These are phyloP conservation scores for Lactifluus echinatus DNA, from an alignment of 768 basidiomycete species.

Conservation along the genomic window DNA sequence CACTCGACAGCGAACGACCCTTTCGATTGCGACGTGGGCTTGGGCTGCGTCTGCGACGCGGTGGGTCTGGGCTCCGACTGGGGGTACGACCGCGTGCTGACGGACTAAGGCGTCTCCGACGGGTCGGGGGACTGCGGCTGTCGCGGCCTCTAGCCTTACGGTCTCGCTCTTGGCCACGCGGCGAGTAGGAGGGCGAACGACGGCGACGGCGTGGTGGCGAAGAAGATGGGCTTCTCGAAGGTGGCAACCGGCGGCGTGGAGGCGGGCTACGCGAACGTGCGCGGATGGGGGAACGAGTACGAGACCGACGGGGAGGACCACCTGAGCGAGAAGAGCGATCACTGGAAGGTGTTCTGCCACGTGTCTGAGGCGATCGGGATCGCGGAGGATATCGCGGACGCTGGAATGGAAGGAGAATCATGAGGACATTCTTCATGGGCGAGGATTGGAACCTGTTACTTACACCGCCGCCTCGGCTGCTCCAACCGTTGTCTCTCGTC, in stretches of 20 bases:
- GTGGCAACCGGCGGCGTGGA: constrained; percentile 21
- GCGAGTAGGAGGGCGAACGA: constrained; percentile 42
- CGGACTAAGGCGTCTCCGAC: constrained; percentile 25
- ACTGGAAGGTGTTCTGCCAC: constrained; percentile 27
- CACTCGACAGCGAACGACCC: constrained; percentile 28
- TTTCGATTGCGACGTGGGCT: constrained; percentile 28
- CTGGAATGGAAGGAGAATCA: constrained; percentile 29
- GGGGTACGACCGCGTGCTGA: constrained; percentile 29
- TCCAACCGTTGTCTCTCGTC: constrained; percentile 55
- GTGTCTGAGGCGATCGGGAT: constrained; percentile 21
- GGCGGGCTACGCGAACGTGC: constrained; percentile 14
- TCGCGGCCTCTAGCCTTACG: constrained; percentile 25
- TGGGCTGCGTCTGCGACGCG: constrained; percentile 38
- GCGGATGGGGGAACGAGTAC: constrained; percentile 20
- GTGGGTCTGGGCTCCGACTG: constrained; percentile 26
- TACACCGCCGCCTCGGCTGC: constrained; percentile 53
- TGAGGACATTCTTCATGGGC: constrained; percentile 17
- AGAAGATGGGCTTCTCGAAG: constrained; percentile 18
- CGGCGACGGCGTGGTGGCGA: constrained; percentile 28
- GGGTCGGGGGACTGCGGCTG: constrained; percentile 47
- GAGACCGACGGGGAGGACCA: constrained; percentile 30
- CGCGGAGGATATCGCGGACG: constrained; percentile 44
- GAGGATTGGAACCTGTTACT: constrained; percentile 21
- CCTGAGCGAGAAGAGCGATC: constrained; percentile 35
- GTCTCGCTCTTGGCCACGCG: constrained; percentile 29